Evolutionary conservation across 2,329 filamentous ascomycete species (phyloP), one percentile per base, ranked within the genome.

Genomic region (Sporothrix pseudoabietina): DNA sequence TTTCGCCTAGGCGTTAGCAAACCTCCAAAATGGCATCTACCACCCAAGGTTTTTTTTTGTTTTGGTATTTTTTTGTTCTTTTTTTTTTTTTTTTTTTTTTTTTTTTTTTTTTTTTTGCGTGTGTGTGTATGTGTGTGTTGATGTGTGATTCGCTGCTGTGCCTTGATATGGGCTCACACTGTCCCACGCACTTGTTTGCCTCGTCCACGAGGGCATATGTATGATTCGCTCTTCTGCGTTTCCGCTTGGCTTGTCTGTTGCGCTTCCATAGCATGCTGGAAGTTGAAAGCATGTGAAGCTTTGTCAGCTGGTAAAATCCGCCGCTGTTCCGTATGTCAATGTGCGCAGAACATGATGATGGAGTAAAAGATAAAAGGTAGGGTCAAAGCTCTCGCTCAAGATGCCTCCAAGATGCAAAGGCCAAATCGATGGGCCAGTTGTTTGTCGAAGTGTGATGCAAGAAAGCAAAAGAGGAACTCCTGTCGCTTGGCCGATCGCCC

Each of bases 41-140:
- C 39, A 66, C 61, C 61, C 61, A 19, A 19, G 3, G 19, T 66
- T 65, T 65, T 65, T 65, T 65, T 65, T 47, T 30, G 4, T 47
- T 66, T 65, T 65, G 10, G 10, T 8, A 44, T 44, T 66, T 47
- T 66, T 65, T 65, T 65, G 3, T 65, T 35, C 75, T 69, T 66
- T 75, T n/a, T 57, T 71, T 47, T 66, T 39, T 69, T 69, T 59
- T 63, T 30, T 66, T 47, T 66, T 65, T 65, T 65, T 2, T 65
- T 35, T 75, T 69, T 66, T 75, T n/a, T 57, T 71, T 47, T 66
- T 39, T 69, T 69, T 59, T 63, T 30, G 35, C 75, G 65, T 66
- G 26, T 75, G n/a, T 57, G 70, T 61, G 71, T 71, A 41, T 66
- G 32, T 69, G 61, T 59, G 63, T n/a, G 26, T 52, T 44, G 26